Evolutionary conservation across 768 basidiomycete species (phyloP).

Genomic region (Pulveroboletus sp.): DNA sequence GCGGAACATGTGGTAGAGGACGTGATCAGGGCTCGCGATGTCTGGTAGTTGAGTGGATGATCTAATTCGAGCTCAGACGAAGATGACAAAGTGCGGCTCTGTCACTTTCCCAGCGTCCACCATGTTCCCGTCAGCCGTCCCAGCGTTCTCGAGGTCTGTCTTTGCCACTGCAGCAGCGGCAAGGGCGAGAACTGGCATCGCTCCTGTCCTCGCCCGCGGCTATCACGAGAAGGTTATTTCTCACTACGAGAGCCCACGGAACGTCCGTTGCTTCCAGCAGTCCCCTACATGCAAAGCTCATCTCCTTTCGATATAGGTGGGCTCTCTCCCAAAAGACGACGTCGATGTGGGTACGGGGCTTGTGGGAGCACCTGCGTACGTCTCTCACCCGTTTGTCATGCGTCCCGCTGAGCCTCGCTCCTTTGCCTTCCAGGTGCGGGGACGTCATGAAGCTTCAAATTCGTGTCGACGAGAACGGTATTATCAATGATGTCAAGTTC

Average conservation of each 20-base stretch:
- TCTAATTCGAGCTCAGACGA: conserved; percentile 23
- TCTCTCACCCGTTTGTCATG: conserved; percentile 15
- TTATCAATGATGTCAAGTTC: conserved; percentile 98
- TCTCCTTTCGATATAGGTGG: conserved; percentile 56
- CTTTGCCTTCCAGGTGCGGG: conserved; percentile 60
- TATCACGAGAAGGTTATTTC: conserved; percentile 98
- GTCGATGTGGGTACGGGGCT: conserved; percentile 93
- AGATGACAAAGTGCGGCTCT: neutral
- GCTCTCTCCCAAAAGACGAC: conserved; percentile 91
- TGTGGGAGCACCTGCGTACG: conserved; percentile 94
- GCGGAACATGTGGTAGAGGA: conserved; percentile 77
- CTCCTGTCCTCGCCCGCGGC: conserved; percentile 56
- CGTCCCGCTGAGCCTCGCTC: conserved; percentile 14
- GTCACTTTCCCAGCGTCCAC: conserved; percentile 33
- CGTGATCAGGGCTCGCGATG: conserved; percentile 22
- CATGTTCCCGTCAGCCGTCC: conserved; percentile 68
- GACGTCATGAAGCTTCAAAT: conserved; percentile 99
- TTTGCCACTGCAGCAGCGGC: conserved; percentile 43
- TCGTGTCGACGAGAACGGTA: conserved; percentile 87
- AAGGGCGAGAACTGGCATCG: conserved; percentile 34
- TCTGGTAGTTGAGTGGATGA: neutral
- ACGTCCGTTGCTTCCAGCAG: conserved; percentile 55
- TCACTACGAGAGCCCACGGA: conserved; percentile 96
- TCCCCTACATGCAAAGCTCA: conserved; percentile 50
- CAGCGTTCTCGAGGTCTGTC: conserved; percentile 49